Evolutionary conservation across 345 rosid species (phyloP).

Genomic region (Populus alba): DNA sequence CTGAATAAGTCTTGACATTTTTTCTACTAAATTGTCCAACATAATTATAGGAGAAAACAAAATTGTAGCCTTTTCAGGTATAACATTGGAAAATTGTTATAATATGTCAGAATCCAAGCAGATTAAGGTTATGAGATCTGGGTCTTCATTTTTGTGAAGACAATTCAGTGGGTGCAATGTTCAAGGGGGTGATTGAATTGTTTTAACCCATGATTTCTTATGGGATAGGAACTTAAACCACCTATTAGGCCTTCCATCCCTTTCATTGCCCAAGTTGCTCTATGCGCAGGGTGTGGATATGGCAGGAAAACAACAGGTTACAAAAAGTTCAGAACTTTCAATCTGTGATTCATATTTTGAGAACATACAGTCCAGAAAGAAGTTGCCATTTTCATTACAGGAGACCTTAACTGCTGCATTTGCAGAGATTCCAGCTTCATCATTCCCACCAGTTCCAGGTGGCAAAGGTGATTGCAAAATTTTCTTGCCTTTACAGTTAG

Average conservation of each 20-base stretch:
- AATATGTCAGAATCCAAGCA: background rate
- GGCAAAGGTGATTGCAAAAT: slow-evolving; percentile 54
- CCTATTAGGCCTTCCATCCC: too few relatives aligned
- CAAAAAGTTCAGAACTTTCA: slow-evolving; percentile 32
- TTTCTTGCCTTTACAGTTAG: background rate
- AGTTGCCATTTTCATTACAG: slow-evolving; percentile 60
- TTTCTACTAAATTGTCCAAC: too few relatives aligned
- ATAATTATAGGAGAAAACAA: too few relatives aligned
- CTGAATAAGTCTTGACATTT: too few relatives aligned
- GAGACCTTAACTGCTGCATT: slow-evolving; percentile 73
- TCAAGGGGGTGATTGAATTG: too few relatives aligned
- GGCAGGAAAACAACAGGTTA: slow-evolving; percentile 31
- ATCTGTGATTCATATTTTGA: slow-evolving; percentile 75
- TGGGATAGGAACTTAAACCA: too few relatives aligned
- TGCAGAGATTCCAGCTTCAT: slow-evolving; percentile 64
- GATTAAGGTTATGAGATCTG: too few relatives aligned
- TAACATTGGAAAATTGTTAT: too few relatives aligned
- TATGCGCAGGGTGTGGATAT: slow-evolving; percentile 25
- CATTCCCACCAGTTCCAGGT: slow-evolving; percentile 74
- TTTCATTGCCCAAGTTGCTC: background rate
- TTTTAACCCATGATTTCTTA: background rate
- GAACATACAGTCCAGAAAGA: slow-evolving; percentile 63
- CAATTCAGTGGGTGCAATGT: background rate
- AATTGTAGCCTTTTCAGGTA: too few relatives aligned
- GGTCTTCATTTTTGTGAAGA: background rate